Evolutionary conservation across 805 yeast genomes (phyloP).

Genomic region (Cyberlindnera nakhonratchasimensis): DNA sequence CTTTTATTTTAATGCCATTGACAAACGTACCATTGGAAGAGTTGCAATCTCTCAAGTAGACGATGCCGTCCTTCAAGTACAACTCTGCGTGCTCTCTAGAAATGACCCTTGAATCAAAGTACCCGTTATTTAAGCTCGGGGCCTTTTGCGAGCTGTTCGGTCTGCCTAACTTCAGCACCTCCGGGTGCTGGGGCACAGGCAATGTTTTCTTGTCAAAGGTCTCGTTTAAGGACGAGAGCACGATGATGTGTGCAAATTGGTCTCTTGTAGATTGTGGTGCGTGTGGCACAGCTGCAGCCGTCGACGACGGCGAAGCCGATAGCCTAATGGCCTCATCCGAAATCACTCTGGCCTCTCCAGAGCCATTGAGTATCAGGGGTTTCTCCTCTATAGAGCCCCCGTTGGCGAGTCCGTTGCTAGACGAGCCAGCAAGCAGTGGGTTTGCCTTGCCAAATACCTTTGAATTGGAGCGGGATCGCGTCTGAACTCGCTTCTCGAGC

Average conservation of each 20-base stretch:
- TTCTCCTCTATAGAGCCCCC: not conserved
- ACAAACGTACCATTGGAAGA: constrained; percentile 94
- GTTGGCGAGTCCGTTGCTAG: constrained; percentile 1
- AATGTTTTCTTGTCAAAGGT: constrained; percentile 79
- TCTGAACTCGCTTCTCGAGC: constrained; percentile 1
- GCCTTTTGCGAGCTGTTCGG: constrained; percentile 62
- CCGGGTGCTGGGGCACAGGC: constrained; percentile 78
- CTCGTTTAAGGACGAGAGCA: constrained; percentile 71
- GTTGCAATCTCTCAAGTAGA: constrained; percentile 80
- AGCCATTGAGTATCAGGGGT: not conserved
- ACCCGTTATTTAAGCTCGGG: constrained; percentile 76
- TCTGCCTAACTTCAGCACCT: constrained; percentile 81
- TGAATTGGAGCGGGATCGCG: constrained; percentile 15
- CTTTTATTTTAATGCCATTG: constrained; percentile 65
- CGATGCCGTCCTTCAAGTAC: constrained; percentile 68
- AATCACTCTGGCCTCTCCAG: not conserved
- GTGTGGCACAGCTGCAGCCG: not conserved
- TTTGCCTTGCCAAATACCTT: constrained; percentile 14
- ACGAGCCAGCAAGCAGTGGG: constrained; percentile 4
- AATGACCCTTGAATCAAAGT: constrained; percentile 88
- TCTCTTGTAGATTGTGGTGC: constrained; percentile 11
- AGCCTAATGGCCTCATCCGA: not conserved
- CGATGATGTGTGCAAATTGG: constrained; percentile 53
- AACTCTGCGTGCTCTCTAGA: constrained; percentile 93
- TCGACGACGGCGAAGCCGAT: no score